Evolutionary conservation across 129 eudicot species (phyloP).

Genomic region (Pulicaria dysenterica): DNA sequence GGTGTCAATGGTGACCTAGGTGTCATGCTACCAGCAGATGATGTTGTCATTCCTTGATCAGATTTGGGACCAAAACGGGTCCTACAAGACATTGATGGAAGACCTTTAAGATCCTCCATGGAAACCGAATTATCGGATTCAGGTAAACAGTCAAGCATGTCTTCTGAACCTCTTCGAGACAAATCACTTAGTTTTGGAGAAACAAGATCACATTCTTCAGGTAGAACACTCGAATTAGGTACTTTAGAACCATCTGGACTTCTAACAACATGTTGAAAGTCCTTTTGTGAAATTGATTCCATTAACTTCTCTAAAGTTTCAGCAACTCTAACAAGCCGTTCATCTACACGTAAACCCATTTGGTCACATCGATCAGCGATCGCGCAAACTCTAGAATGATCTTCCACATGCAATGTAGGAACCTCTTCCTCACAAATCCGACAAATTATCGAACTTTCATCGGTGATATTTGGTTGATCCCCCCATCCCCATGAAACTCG

Average conservation of each 20-base stretch:
- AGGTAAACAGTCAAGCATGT: conserved; percentile 86
- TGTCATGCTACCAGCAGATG: conserved; percentile 98
- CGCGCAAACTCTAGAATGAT: conserved; percentile 94
- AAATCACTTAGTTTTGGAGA: conserved; percentile 89
- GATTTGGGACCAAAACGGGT: conserved; percentile 96
- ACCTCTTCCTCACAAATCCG: conserved; percentile 99
- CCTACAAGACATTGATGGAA: conserved; percentile 85
- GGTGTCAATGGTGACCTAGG: conserved; percentile 96
- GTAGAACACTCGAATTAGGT: conserved; percentile 61
- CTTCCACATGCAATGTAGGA: conserved; percentile 92
- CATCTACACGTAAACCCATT: conserved; percentile 81
- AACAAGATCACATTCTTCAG: conserved; percentile 71
- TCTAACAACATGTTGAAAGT: conserved; percentile 57
- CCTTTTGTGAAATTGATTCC: conserved; percentile 74
- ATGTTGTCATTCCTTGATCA: conserved; percentile 94
- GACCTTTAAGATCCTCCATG: conserved; percentile 78
- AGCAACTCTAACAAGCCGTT: conserved; percentile 75
- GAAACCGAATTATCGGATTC: conserved; percentile 71
- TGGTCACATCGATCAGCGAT: conserved; percentile 95
- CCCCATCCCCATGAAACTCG: conserved; percentile 96
- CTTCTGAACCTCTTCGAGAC: conserved; percentile 96
- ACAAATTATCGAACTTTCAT: conserved; percentile 85
- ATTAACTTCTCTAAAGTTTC: conserved; percentile 87
- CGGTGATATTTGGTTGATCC: conserved; percentile 70
- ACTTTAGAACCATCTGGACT: conserved; percentile 84